Percentiles rank a stretch among this genome's conserved stretches.
Conservation (phyloP, 345 rosid genomes). For the Jatropha curcas region DNA sequence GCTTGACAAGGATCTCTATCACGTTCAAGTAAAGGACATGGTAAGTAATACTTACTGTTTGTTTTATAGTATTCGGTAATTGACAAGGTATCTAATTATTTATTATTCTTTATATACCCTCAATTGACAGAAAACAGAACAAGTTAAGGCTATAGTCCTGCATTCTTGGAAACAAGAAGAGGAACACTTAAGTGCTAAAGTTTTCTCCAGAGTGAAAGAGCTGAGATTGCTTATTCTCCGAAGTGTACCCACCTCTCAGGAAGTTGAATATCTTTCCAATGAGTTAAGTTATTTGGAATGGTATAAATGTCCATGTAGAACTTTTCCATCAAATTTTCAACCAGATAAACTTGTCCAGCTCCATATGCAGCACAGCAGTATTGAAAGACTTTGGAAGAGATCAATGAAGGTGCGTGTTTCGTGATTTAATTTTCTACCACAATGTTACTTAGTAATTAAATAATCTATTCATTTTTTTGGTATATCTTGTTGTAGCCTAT, state of each 20-base stretch:
- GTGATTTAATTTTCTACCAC: too few relatives aligned
- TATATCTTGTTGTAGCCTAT: too few relatives aligned
- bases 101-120: neutral
- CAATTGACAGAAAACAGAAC: neutral
- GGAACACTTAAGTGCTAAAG: neutral
- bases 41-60: neutral
- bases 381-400: neutral
- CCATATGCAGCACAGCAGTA: neutral
- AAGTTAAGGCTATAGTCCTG: slow-evolving; percentile 6
- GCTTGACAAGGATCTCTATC: neutral
- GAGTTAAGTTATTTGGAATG: slow-evolving; percentile 1
- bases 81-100: too few relatives aligned
- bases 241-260: neutral
- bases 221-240: neutral
- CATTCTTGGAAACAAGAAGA: neutral
- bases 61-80: too few relatives aligned
- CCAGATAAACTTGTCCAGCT: neutral
- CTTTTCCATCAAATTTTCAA: neutral
- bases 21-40: neutral
- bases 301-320: neutral
- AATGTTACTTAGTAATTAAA: too few relatives aligned
- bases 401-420: neutral
- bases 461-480: too few relatives aligned
- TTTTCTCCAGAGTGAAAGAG: neutral
- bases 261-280: neutral